Conservation (phyloP, 768 basidiomycete genomes). For the Tylopilus sp. region DNA sequence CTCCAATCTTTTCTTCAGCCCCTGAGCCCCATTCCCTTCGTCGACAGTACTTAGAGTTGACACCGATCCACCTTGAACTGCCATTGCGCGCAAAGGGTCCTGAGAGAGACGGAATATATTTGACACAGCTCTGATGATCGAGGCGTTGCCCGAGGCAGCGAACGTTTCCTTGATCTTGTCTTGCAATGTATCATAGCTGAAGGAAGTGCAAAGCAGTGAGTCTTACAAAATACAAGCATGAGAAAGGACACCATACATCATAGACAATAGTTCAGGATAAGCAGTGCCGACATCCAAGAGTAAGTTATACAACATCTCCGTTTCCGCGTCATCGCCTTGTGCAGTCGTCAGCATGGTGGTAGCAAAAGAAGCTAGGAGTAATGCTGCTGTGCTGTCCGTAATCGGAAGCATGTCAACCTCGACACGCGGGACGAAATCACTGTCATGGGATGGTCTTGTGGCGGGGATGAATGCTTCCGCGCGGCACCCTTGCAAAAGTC, state of each 20-base stretch:
- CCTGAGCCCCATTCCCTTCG: conserved; percentile 42
- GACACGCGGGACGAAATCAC: conserved; percentile 49
- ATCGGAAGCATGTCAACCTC: conserved; percentile 59
- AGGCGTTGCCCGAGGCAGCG: conserved; percentile 65
- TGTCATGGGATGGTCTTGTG: conserved; percentile 37
- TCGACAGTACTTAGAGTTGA: conserved; percentile 66
- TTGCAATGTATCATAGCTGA: conserved; percentile 76
- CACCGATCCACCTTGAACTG: conserved; percentile 48
- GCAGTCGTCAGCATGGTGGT: conserved; percentile 72
- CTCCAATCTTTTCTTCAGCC: conserved; percentile 56
- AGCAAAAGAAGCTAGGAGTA: conserved; percentile 72
- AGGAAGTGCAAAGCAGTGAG: conserved; percentile 7
- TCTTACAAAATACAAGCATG: not conserved
- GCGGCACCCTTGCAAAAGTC: conserved; percentile 60
- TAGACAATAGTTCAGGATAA: conserved; percentile 69
- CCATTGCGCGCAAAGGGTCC: conserved; percentile 43
- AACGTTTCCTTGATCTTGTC: conserved; percentile 73
- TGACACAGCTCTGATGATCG: conserved; percentile 69
- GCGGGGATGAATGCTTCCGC: conserved; percentile 46
- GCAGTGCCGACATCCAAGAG: conserved; percentile 65
- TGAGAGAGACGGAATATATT: conserved; percentile 70
- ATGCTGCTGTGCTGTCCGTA: conserved; percentile 56
- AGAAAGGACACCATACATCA: conserved; percentile 54
- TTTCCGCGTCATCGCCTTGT: conserved; percentile 78
- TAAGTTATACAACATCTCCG: conserved; percentile 73